Percentiles rank a stretch among this genome's conserved stretches.
Conservation (phyloP, 345 rosid genomes). For the Capsella bursapastoris region DNA sequence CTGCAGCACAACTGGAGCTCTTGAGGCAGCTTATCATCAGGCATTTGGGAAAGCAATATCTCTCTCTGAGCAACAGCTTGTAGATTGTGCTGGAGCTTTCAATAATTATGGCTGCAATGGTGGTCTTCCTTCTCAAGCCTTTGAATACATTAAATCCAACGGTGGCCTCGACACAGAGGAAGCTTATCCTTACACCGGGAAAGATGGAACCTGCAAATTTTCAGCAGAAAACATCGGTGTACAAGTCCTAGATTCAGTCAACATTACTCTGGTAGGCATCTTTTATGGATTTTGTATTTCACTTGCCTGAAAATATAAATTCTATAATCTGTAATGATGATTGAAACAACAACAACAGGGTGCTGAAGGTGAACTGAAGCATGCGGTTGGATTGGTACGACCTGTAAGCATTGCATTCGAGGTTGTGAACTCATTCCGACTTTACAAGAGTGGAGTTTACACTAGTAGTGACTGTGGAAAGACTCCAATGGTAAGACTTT, state of each 20-base stretch:
- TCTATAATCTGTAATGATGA: slow-evolving; percentile 12
- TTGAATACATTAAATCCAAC: slow-evolving; percentile 85
- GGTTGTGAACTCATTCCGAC: slow-evolving; percentile 66
- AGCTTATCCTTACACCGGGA: slow-evolving; percentile 80
- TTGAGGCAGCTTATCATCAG: slow-evolving; percentile 97
- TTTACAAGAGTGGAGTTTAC: slow-evolving; percentile 84
- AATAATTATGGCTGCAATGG: slow-evolving; percentile 91
- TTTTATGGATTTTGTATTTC: background rate
- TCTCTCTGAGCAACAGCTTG: slow-evolving; percentile 97
- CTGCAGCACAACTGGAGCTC: slow-evolving; percentile 94
- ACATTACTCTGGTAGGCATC: slow-evolving; percentile 80
- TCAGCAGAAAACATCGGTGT: slow-evolving; percentile 76
- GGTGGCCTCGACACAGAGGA: slow-evolving; percentile 96
- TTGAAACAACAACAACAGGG: slow-evolving; percentile 57
- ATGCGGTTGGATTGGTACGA: slow-evolving; percentile 85
- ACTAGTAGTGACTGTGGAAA: slow-evolving; percentile 68
- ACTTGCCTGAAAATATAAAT: background rate
- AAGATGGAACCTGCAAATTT: slow-evolving; percentile 73
- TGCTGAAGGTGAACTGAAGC: slow-evolving; percentile 86
- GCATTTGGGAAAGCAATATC: slow-evolving; percentile 83
- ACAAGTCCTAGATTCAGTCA: slow-evolving; percentile 69
- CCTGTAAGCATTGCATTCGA: slow-evolving; percentile 95
- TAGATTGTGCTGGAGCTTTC: slow-evolving; percentile 93
- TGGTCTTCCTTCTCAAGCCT: slow-evolving; percentile 98
- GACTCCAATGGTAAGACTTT: slow-evolving; percentile 67